Conservation (phyloP, 1,284 basidiomycete species). For the Lentinula novae-zelandiae region DNA sequence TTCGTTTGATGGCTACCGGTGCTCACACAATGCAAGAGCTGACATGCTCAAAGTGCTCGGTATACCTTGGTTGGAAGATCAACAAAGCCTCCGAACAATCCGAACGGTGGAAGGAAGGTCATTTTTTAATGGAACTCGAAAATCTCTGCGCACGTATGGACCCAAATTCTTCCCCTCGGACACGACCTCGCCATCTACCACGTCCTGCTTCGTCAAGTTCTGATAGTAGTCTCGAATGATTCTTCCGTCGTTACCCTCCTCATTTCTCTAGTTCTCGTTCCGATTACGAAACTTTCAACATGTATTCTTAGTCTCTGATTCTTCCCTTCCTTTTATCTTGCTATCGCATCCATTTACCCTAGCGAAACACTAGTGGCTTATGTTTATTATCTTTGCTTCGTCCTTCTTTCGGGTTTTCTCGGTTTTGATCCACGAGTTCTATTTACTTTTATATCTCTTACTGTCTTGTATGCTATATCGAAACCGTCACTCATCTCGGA, state of each 20-base stretch:
- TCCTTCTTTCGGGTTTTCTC: neutral
- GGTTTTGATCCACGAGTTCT: neutral
- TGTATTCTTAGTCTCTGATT: constrained; percentile 13
- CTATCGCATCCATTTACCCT: neutral
- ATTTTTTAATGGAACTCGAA: constrained; percentile 54
- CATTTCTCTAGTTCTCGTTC: neutral
- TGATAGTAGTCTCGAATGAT: constrained; percentile 11
- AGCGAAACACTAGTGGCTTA: neutral
- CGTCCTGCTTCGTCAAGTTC: constrained; percentile 12
- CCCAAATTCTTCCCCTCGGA: neutral
- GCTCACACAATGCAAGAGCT: constrained; percentile 60
- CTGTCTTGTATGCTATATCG: neutral
- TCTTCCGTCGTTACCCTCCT: neutral
- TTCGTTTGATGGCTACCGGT: constrained; percentile 60
- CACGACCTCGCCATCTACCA: constrained; percentile 2
- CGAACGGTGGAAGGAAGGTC: constrained; percentile 62
- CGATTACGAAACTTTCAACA: neutral
- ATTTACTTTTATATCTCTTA: neutral
- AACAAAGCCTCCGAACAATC: constrained; percentile 50
- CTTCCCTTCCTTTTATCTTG: neutral
- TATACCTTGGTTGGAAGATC: constrained; percentile 62
- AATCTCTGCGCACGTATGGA: constrained; percentile 20
- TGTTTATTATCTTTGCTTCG: constrained; percentile 8
- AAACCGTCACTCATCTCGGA: too few species aligned
- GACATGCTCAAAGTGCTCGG: constrained; percentile 41